Evolutionary conservation across 148 eudicot genomes (phyloP).

Genomic region (Vaccinium macrocarpon): DNA sequence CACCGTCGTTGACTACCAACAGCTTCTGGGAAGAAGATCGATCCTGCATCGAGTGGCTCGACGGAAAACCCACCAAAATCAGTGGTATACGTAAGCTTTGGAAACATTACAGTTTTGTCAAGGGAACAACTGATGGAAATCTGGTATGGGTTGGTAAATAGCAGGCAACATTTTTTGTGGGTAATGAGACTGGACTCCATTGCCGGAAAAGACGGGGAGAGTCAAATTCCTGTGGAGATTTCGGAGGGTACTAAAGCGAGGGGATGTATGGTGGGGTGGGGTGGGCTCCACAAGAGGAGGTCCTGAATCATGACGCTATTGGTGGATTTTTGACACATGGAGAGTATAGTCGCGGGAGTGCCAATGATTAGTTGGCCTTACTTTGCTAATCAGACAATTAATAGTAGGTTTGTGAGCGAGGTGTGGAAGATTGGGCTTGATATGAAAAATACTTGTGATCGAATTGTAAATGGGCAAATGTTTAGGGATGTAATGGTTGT

Average conservation of each 20-base stretch:
- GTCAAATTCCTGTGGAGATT: constrained; percentile 16
- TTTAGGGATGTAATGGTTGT: constrained; percentile 21
- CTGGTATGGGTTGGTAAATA: constrained; percentile 21
- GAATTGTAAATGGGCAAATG: constrained; percentile 14
- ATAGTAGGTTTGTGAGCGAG: constrained; percentile 28
- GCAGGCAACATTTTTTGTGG: constrained; percentile 17
- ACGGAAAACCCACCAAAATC: not conserved
- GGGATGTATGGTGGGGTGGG: constrained; percentile 2
- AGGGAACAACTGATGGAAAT: constrained; percentile 14
- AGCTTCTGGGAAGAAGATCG: constrained; percentile 17
- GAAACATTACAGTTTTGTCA: not conserved
- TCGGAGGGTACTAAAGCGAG: constrained; percentile 6
- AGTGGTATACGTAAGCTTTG: constrained; percentile 7
- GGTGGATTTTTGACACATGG: not conserved
- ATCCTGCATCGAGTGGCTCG: constrained; percentile 18
- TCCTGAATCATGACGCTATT: not conserved
- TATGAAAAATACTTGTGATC: constrained; percentile 31
- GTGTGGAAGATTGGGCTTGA: constrained; percentile 32
- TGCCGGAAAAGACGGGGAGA: not conserved
- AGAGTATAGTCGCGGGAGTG: constrained; percentile 21
- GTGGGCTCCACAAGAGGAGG: constrained; percentile 27
- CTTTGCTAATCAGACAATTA: constrained; percentile 11
- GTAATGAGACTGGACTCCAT: not conserved
- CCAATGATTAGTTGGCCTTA: constrained; percentile 27
- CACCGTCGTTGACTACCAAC: no score